phyloP scores from a whole-genome alignment of 2,329 filamentous ascomycete genomes.

The Phyllosticta citriasiana region DNA sequence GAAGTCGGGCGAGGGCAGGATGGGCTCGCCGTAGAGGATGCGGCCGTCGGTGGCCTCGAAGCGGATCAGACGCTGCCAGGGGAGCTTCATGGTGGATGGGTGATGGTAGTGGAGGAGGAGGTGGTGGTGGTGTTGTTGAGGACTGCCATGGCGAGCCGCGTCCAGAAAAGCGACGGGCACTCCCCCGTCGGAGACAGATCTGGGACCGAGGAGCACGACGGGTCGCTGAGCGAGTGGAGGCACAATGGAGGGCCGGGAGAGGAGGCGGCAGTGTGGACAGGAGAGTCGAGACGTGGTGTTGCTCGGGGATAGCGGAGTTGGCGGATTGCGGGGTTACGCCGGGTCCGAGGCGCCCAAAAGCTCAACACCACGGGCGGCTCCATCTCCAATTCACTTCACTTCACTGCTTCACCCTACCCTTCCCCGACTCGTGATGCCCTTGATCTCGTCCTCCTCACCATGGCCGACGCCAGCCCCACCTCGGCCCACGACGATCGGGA shows the following conservation, averaged over 20 bases:
- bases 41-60: constrained; percentile 44
- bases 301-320: background rate
- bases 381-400: background rate
- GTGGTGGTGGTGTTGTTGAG: background rate
- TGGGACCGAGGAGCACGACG: background rate
- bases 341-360: background rate
- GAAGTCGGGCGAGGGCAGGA: constrained; percentile 35
- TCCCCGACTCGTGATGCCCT: background rate
- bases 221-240: background rate
- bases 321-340: background rate
- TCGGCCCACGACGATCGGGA: background rate
- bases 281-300: background rate
- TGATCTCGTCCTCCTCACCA: background rate
- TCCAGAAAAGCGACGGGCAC: background rate
- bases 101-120: background rate
- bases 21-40: constrained; percentile 43
- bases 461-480: background rate
- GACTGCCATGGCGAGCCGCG: background rate
- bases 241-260: background rate
- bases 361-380: background rate
- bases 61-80: constrained; percentile 46
- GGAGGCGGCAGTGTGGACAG: background rate
- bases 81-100: background rate
- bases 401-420: background rate
- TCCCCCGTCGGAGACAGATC: background rate